Evolutionary conservation across 192 early-diverging fungal genomes (phyloP).

Genomic region (Kickxella alabastrina): DNA sequence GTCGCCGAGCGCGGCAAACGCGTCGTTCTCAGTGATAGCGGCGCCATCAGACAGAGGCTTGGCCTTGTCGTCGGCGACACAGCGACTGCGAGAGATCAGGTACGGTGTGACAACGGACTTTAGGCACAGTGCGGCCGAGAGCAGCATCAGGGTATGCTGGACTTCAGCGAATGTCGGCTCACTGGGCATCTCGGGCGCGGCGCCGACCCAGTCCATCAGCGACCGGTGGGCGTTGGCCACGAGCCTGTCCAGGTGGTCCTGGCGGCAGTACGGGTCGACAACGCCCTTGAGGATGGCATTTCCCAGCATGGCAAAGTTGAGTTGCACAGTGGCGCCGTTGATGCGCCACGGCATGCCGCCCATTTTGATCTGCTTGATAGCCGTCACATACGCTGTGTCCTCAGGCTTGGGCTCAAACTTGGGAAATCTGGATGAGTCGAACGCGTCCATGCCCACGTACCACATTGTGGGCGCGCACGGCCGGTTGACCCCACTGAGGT

Average conservation of each 20-base stretch:
- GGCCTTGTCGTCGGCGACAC: neutral
- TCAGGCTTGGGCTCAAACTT: slow-evolving; percentile 5
- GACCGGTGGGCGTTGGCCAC: slow-evolving; percentile 19
- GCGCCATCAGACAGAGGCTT: neutral
- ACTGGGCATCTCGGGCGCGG: slow-evolving; percentile 23
- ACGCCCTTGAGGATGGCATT: slow-evolving; percentile 36
- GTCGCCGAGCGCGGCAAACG: neutral
- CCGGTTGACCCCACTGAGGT: slow-evolving; percentile 46
- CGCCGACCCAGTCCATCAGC: slow-evolving; percentile 28
- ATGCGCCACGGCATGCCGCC: slow-evolving; percentile 28
- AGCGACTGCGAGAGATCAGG: slow-evolving; percentile 19
- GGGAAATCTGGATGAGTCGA: slow-evolving; percentile 19
- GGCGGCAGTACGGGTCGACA: slow-evolving; percentile 30
- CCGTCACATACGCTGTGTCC: slow-evolving; percentile 35
- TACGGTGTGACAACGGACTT: slow-evolving; percentile 38
- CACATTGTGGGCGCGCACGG: slow-evolving; percentile 42
- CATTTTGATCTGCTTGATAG: slow-evolving; percentile 27
- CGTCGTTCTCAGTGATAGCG: neutral
- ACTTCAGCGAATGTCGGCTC: slow-evolving; percentile 17
- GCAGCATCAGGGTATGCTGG: slow-evolving; percentile 27
- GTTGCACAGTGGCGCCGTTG: slow-evolving; percentile 38
- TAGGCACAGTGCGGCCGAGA: slow-evolving; percentile 28
- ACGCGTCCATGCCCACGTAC: slow-evolving; percentile 43
- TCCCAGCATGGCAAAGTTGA: slow-evolving; percentile 44
- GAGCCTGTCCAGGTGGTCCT: slow-evolving; percentile 24